phyloP scores from a whole-genome alignment of 2,329 filamentous ascomycete species.

The Trichophyton rubrum region DNA sequence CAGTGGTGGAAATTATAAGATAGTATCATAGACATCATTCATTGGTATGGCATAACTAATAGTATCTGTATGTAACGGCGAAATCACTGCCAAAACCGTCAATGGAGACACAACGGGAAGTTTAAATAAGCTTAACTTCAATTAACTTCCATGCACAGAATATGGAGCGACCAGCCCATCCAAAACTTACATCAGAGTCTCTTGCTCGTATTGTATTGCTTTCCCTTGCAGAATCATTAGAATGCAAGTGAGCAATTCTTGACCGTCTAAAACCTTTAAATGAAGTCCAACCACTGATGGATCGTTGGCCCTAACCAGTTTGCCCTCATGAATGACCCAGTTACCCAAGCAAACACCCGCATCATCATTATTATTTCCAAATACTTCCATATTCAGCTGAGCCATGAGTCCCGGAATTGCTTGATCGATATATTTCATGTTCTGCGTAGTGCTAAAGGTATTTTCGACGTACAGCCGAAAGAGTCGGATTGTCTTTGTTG shows the following conservation, averaged over 20 bases:
- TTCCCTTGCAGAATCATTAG: not conserved
- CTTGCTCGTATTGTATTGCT: not conserved
- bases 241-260: not conserved
- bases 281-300: not conserved
- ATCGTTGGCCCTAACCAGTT: not conserved
- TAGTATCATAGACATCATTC: constrained; percentile 13
- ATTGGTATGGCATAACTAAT: too few relatives aligned
- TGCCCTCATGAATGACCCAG: not conserved
- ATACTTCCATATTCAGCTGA: not conserved
- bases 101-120: not conserved
- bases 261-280: not conserved
- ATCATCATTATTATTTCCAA: not conserved
- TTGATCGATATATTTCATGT: not conserved
- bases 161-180: not conserved
- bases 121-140: not conserved
- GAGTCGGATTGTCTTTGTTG: not conserved
- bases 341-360: not conserved
- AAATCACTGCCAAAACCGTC: not conserved
- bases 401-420: not conserved
- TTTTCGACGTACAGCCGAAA: not conserved
- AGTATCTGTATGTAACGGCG: too few relatives aligned
- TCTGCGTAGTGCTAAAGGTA: not conserved
- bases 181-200: too few relatives aligned
- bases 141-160: too few relatives aligned
- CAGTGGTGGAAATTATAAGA: constrained; percentile 55